Evolutionary conservation across 2,329 filamentous ascomycete species (phyloP).

Genomic region (Herpotrichia juniperi): DNA sequence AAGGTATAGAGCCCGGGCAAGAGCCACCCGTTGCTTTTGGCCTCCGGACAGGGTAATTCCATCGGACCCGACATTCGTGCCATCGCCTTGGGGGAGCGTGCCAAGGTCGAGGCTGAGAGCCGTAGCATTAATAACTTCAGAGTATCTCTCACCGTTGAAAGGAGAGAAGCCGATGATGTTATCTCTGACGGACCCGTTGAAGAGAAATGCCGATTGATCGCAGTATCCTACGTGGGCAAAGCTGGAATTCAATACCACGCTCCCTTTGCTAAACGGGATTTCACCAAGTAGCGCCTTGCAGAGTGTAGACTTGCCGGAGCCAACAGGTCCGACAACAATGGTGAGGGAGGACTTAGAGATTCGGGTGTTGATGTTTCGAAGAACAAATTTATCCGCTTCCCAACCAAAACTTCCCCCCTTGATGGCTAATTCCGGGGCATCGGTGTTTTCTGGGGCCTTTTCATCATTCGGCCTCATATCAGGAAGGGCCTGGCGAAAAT

Average conservation of each 20-base stretch:
- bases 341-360: not conserved
- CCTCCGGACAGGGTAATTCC: conserved; percentile 46
- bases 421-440: too few species aligned
- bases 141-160: not conserved
- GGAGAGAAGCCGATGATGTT: conserved; percentile 6
- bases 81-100: not conserved
- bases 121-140: not conserved
- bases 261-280: not conserved
- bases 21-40: not conserved
- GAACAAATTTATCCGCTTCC: not conserved
- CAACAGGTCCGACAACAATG: not conserved
- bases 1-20: conserved; percentile 44
- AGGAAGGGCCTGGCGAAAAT: too few species aligned
- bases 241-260: not conserved
- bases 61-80: conserved; percentile 4
- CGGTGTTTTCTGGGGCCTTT: too few species aligned
- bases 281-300: not conserved
- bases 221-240: conserved; percentile 39
- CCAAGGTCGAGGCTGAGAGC: not conserved
- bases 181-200: conserved; percentile 4
- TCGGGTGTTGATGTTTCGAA: not conserved
- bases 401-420: not conserved
- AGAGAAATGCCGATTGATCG: conserved; percentile 43
- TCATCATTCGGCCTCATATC: too few species aligned
- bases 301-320: not conserved